Conservation (phyloP, 202 grass and related monocot genomes). For the Sporobolus alterniflorus region DNA sequence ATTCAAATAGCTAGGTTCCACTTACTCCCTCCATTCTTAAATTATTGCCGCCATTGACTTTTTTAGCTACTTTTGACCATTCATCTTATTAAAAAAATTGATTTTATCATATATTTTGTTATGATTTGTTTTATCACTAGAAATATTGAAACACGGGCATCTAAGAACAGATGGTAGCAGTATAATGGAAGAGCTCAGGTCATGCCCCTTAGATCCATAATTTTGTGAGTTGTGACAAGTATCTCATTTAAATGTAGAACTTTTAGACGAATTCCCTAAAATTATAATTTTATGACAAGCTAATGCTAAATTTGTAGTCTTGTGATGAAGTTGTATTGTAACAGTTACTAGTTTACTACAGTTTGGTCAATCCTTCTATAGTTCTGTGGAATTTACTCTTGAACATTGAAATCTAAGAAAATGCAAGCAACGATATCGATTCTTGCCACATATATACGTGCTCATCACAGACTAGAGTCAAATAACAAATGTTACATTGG, state of each 20-base stretch:
- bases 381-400: background rate
- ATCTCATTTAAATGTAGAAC: background rate
- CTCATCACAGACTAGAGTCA: slow-evolving; percentile 17
- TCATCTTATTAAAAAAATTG: no score
- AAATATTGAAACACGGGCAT: no score
- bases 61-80: no score
- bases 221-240: background rate
- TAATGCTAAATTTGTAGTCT: background rate
- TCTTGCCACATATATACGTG: background rate
- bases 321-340: background rate
- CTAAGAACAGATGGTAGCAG: no score
- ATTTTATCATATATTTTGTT: no score
- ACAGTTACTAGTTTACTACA: background rate
- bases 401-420: background rate
- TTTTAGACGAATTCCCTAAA: background rate
- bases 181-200: background rate
- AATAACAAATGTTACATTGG: background rate
- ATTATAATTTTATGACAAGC: background rate
- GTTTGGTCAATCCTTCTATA: background rate
- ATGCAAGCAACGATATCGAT: slow-evolving; percentile 7
- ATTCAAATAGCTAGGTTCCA: background rate
- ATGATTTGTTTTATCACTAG: no score
- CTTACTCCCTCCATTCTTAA: no score
- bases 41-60: no score
- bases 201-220: background rate